Percentiles rank a stretch among this genome's conserved stretches.
Evolutionary conservation across 495 filamentous ascomycete species (phyloP).

Genomic region (Podospora sp.): DNA sequence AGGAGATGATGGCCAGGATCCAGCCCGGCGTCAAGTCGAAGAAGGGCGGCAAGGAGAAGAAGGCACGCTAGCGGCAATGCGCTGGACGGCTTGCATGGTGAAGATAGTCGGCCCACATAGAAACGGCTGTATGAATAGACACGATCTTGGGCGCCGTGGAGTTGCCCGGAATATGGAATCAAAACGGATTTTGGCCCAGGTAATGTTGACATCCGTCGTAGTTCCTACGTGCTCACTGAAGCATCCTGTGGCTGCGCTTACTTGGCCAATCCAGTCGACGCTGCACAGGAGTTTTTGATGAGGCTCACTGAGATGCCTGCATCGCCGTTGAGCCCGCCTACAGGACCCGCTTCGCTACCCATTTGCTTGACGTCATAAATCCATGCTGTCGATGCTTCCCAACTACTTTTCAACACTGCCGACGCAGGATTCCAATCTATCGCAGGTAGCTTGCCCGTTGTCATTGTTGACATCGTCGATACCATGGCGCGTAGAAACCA

Average conservation of each 20-base stretch:
- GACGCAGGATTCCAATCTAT: not conserved
- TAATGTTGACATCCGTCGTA: not conserved
- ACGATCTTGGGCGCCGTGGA: constrained; percentile 8
- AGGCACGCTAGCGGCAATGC: constrained; percentile 21
- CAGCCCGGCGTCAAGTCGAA: constrained; percentile 58
- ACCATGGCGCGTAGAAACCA: not conserved
- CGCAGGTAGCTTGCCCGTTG: not conserved
- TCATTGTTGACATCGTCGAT: not conserved
- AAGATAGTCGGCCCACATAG: not conserved
- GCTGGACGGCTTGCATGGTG: not conserved
- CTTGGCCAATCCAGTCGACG: too few species aligned
- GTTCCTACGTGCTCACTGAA: not conserved
- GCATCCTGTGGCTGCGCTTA: not conserved
- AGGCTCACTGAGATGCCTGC: too few species aligned
- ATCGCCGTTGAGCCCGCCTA: not conserved
- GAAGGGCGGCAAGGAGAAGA: constrained; percentile 39
- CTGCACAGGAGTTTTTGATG: too few species aligned
- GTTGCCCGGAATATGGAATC: not conserved
- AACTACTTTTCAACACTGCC: not conserved
- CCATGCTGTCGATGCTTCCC: too few species aligned
- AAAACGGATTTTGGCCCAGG: not conserved
- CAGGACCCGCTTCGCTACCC: not conserved
- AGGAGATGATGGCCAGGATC: constrained; percentile 99
- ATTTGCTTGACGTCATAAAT: not conserved
- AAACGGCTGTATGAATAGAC: constrained; percentile 24